Conservation (phyloP, 164 flowering plant species). For the Nelumbo lutea region DNA sequence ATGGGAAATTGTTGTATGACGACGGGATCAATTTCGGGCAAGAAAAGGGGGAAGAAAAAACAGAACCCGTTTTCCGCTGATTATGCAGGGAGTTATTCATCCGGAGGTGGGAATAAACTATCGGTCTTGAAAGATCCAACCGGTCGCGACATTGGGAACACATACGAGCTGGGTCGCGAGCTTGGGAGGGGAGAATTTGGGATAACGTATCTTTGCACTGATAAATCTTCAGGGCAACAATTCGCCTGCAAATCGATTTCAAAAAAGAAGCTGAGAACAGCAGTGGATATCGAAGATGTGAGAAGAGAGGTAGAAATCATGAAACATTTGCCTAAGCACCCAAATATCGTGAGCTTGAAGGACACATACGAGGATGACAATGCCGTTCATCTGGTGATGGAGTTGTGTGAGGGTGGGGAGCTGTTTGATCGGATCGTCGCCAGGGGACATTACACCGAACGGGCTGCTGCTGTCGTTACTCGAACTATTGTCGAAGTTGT, state of each 20-base stretch:
- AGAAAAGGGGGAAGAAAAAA: slow-evolving; percentile 42
- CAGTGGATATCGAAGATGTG: slow-evolving; percentile 80
- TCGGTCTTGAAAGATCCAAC: slow-evolving; percentile 60
- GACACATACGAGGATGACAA: slow-evolving; percentile 80
- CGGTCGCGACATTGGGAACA: slow-evolving; percentile 46
- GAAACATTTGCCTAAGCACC: slow-evolving; percentile 72
- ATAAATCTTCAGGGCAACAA: slow-evolving; percentile 40
- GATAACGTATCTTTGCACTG: slow-evolving; percentile 72
- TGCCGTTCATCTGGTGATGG: slow-evolving; percentile 90
- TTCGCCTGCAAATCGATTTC: slow-evolving; percentile 85
- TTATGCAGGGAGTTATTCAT: slow-evolving; percentile 21
- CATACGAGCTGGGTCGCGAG: slow-evolving; percentile 71
- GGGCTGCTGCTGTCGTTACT: slow-evolving; percentile 75
- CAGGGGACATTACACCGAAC: slow-evolving; percentile 82
- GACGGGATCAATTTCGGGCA: slow-evolving; percentile 29
- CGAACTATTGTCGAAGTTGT: slow-evolving; percentile 83
- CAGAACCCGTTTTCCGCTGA: slow-evolving; percentile 62
- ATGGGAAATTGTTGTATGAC: slow-evolving; percentile 85
- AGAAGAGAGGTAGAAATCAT: slow-evolving; percentile 84
- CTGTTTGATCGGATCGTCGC: slow-evolving; percentile 86
- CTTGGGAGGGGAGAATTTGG: slow-evolving; percentile 90
- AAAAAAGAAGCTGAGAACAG: slow-evolving; percentile 76
- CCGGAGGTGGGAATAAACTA: slow-evolving; percentile 32
- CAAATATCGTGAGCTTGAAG: slow-evolving; percentile 67
- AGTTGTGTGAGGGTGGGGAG: slow-evolving; percentile 88